A percentile compares a stretch with the other conserved stretches of the same genome.
These are phyloP conservation scores for Camellia japonica DNA, from an alignment of 148 eudicot genomes.

Conservation along the genomic window DNA sequence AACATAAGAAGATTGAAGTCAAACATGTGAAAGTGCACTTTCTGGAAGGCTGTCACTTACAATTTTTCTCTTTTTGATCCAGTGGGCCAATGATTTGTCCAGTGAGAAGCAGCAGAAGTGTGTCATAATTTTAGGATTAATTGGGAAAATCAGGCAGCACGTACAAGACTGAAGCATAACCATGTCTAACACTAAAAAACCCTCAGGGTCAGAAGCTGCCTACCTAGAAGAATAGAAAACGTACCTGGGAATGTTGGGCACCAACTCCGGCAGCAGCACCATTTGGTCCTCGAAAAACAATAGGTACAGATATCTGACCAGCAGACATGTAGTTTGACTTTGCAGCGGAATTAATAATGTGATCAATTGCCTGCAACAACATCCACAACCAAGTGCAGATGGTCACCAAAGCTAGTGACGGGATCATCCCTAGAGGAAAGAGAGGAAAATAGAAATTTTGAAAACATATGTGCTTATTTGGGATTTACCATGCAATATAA, in stretches of 20 bases:
- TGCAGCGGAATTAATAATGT: constrained; percentile 94
- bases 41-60: not conserved
- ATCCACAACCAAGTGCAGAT: constrained; percentile 11
- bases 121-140: not conserved
- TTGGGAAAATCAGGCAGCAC: not conserved
- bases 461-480: not conserved
- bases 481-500: not conserved
- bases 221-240: not conserved
- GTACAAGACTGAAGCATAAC: not conserved
- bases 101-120: not conserved
- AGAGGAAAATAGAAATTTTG: not conserved
- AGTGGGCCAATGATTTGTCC: not conserved
- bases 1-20: not conserved
- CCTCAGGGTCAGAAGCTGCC: not conserved
- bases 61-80: no score
- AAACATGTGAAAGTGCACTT: no score
- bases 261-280: constrained; percentile 99
- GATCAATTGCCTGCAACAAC: constrained; percentile 86
- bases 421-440: not conserved
- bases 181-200: not conserved
- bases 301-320: constrained; percentile 84
- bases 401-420: not conserved
- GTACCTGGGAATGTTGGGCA: constrained; percentile 97
- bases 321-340: constrained; percentile 99
- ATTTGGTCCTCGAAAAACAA: constrained; percentile 98